These are phyloP conservation scores for Eutrema japonicum DNA, from an alignment of 345 rosid genomes.

Conservation along the genomic window DNA sequence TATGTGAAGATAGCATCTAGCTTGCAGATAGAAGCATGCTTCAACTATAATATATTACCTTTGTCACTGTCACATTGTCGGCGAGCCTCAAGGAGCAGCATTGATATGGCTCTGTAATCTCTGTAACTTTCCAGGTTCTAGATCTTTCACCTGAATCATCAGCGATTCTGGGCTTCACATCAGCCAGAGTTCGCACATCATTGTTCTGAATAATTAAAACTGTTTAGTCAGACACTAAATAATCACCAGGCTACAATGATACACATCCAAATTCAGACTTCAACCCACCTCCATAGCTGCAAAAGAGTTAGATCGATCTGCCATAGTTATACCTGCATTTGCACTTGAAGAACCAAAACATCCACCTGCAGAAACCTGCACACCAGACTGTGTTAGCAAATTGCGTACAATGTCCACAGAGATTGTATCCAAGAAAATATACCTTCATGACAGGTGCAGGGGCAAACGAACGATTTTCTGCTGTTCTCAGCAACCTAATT, in stretches of 20 bases:
- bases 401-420: slow-evolving; percentile 1
- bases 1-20: slow-evolving; percentile 1
- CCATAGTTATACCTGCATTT: slow-evolving; percentile 56
- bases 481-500: slow-evolving; percentile 60
- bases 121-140: slow-evolving; percentile 69
- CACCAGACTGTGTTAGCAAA: slow-evolving; percentile 10
- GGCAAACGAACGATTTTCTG: slow-evolving; percentile 73
- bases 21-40: slow-evolving; percentile 5
- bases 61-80: slow-evolving; percentile 56
- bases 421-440: slow-evolving; percentile 16
- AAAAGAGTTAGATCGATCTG: slow-evolving; percentile 56
- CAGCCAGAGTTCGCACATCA: slow-evolving; percentile 58
- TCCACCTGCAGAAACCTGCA: slow-evolving; percentile 59
- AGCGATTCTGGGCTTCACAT: slow-evolving; percentile 69
- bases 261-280: slow-evolving; percentile 15
- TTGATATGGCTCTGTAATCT: slow-evolving; percentile 75
- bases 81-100: slow-evolving; percentile 75
- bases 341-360: slow-evolving; percentile 59
- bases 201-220: slow-evolving; percentile 48
- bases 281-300: slow-evolving; percentile 64
- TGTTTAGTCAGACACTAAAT: slow-evolving; percentile 15
- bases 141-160: slow-evolving; percentile 65
- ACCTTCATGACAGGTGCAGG: slow-evolving; percentile 71
- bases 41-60: slow-evolving; percentile 50
- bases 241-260: slow-evolving; percentile 10